Evolutionary conservation across 2,329 filamentous ascomycete species (phyloP).

Genomic region (Venturia pyrina): DNA sequence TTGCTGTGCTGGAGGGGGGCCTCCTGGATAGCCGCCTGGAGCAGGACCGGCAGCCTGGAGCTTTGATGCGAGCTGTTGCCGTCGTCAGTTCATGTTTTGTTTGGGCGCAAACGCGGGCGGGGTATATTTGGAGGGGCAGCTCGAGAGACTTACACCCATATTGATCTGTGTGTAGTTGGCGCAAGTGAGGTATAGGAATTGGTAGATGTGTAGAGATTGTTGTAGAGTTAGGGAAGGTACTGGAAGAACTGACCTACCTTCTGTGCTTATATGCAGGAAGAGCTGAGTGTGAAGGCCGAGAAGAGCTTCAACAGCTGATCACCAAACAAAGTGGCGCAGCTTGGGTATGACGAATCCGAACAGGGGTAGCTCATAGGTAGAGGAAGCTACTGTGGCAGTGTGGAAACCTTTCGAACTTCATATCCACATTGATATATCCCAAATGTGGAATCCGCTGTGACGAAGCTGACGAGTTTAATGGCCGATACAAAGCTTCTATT

Average conservation of each 20-base stretch:
- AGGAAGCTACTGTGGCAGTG: too few relatives aligned
- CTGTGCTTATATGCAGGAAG: conserved; percentile 4
- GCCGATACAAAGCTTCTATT: too few relatives aligned
- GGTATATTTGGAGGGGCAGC: not conserved
- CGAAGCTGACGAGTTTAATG: too few relatives aligned
- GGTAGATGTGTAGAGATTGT: not conserved
- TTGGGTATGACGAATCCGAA: not conserved
- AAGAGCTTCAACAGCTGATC: not conserved
- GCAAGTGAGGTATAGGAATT: not conserved
- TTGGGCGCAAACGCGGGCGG: not conserved
- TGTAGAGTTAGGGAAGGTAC: not conserved
- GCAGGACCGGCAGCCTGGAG: conserved; percentile 11
- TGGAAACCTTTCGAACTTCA: too few relatives aligned
- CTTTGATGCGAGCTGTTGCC: conserved; percentile 10
- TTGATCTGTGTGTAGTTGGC: not conserved
- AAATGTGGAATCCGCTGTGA: too few relatives aligned
- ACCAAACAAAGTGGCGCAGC: not conserved
- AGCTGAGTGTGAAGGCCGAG: not conserved
- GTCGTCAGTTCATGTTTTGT: not conserved
- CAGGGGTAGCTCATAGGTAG: not conserved
- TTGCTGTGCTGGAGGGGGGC: conserved; percentile 6
- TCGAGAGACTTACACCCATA: not conserved
- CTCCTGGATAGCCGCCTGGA: conserved; percentile 11
- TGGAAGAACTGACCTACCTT: too few relatives aligned
- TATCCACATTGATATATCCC: too few relatives aligned